phyloP scores from a whole-genome alignment of 1,139 yeast genomes.

The Zhuliangozyma parablackwelliae region DNA sequence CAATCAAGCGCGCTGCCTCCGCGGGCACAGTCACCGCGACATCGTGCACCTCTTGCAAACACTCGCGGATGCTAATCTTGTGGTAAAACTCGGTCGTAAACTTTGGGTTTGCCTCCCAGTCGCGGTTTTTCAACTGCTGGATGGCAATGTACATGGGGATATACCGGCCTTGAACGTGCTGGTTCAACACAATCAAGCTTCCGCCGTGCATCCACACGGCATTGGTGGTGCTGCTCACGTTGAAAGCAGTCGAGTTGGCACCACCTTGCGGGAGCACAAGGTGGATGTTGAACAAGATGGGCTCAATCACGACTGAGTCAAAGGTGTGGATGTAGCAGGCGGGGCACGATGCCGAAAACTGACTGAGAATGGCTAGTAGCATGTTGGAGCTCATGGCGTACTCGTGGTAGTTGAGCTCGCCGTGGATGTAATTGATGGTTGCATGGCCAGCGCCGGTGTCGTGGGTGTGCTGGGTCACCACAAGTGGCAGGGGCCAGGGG shows the following conservation, averaged over 20 bases:
- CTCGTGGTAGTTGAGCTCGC: too few relatives aligned
- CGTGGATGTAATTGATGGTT: too few relatives aligned
- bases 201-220: slow-evolving; percentile 42
- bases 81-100: slow-evolving; percentile 8
- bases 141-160: slow-evolving; percentile 28
- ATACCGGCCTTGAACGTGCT: slow-evolving; percentile 17
- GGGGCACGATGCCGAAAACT: too few relatives aligned
- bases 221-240: slow-evolving; percentile 33
- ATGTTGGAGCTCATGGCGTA: too few relatives aligned
- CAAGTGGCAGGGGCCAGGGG: slow-evolving; percentile 2
- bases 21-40: too few relatives aligned
- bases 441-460: too few relatives aligned
- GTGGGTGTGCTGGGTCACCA: too few relatives aligned
- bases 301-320: too few relatives aligned
- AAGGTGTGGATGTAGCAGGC: too few relatives aligned
- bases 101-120: slow-evolving; percentile 14
- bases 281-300: too few relatives aligned
- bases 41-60: slow-evolving; percentile 1
- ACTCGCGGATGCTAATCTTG: slow-evolving; percentile 1
- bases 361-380: too few relatives aligned
- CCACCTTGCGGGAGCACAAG: slow-evolving; percentile 6
- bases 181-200: slow-evolving; percentile 24
- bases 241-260: not conserved
- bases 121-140: slow-evolving; percentile 19
- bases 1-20: too few relatives aligned